Percentiles rank a stretch among this genome's conserved stretches.
These are phyloP conservation scores for Wickerhamomyces sp. DNA, from an alignment of 1,139 yeast genomes.

Conservation along the genomic window DNA sequence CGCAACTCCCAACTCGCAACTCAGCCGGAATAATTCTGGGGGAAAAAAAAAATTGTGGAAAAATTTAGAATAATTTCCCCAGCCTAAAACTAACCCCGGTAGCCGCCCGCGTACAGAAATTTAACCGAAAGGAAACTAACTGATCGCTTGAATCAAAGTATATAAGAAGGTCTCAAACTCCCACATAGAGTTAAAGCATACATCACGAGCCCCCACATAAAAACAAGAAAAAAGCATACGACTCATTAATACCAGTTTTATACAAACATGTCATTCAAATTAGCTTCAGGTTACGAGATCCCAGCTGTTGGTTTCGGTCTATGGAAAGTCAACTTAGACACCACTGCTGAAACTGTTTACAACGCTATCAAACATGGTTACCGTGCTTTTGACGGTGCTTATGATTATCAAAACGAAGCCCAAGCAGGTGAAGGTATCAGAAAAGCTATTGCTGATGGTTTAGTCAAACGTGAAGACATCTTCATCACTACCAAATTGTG, in stretches of 20 bases:
- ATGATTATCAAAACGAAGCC: constrained; percentile 70
- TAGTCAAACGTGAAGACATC: constrained; percentile 66
- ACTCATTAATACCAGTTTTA: not conserved
- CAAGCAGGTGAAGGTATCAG: constrained; percentile 67
- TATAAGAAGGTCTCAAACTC: too few species aligned
- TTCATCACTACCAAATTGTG: constrained; percentile 75
- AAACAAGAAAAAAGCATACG: not conserved
- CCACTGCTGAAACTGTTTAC: constrained; percentile 54
- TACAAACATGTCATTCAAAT: constrained; percentile 8
- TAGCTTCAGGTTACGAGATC: constrained; percentile 17
- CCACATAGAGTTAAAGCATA: too few species aligned
- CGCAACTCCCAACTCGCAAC: too few species aligned
- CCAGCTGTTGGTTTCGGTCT: constrained; percentile 64
- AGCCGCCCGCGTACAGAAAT: not conserved
- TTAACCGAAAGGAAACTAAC: not conserved
- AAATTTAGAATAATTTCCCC: too few species aligned
- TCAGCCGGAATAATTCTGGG: too few species aligned
- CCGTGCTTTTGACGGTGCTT: constrained; percentile 70
- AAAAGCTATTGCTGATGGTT: constrained; percentile 58
- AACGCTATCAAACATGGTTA: constrained; percentile 65
- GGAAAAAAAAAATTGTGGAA: too few species aligned
- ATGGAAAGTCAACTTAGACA: constrained; percentile 56
- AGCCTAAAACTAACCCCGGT: too few species aligned
- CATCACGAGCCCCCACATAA: too few species aligned
- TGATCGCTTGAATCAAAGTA: too few species aligned